Evolutionary conservation across 208 protist genomes (phyloP).

Genomic region (Sergeia podlipaevii): DNA sequence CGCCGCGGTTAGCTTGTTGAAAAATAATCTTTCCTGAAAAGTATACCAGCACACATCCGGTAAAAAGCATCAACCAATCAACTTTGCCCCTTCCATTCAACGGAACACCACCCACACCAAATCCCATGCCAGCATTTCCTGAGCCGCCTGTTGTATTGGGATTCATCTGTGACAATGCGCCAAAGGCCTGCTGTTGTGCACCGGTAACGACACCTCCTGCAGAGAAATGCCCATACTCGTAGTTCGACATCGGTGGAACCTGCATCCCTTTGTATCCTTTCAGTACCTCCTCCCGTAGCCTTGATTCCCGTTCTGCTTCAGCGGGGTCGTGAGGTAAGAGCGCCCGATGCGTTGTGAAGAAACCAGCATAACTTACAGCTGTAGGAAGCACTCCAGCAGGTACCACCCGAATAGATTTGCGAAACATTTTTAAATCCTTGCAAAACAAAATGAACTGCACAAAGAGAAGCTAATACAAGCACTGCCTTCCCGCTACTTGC

Average conservation of each 20-base stretch:
- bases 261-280: slow-evolving; percentile 48
- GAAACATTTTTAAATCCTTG: slow-evolving; percentile 9
- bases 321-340: slow-evolving; percentile 20
- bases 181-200: slow-evolving; percentile 20
- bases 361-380: neutral
- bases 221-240: slow-evolving; percentile 64
- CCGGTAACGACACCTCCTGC: slow-evolving; percentile 23
- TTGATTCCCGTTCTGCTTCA: slow-evolving; percentile 43
- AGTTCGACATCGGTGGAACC: slow-evolving; percentile 30
- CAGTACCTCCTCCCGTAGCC: slow-evolving; percentile 41
- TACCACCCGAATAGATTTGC: neutral
- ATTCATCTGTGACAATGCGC: neutral
- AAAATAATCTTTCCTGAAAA: slow-evolving; percentile 56
- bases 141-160: neutral
- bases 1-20: slow-evolving; percentile 25
- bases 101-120: neutral
- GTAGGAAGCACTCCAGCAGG: neutral
- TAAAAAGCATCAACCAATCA: slow-evolving; percentile 67
- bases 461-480: too few species aligned
- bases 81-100: slow-evolving; percentile 17
- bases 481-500: neutral
- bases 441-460: too few species aligned
- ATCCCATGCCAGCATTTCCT: slow-evolving; percentile 1
- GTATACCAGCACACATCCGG: slow-evolving; percentile 45
- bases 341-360: slow-evolving; percentile 13